These are phyloP conservation scores for Mallotus japonicus DNA, from an alignment of 441 rosid genomes.

Conservation along the genomic window DNA sequence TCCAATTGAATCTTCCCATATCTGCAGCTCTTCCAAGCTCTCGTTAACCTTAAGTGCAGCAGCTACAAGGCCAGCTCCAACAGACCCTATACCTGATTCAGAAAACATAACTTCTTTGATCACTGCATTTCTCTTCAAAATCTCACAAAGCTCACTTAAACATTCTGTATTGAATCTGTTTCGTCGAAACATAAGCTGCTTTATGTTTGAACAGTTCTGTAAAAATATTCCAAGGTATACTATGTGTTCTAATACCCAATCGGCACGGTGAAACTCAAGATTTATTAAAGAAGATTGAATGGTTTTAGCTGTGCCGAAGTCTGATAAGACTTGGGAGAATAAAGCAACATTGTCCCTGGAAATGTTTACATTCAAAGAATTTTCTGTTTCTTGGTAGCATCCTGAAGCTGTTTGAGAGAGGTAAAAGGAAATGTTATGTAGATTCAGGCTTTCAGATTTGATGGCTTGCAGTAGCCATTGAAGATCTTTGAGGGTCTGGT, in stretches of 20 bases:
- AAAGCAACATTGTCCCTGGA: constrained; percentile 34
- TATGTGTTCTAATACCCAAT: constrained; percentile 60
- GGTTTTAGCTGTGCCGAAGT: constrained; percentile 44
- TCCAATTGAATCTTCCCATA: constrained; percentile 93
- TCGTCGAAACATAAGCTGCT: constrained; percentile 53
- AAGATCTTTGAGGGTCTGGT: constrained; percentile 50
- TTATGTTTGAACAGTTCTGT: constrained; percentile 54
- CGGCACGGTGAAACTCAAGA: constrained; percentile 62
- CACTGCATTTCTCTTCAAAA: constrained; percentile 51
- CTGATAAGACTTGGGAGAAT: constrained; percentile 56
- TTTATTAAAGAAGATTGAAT: constrained; percentile 45
- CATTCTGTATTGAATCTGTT: constrained; percentile 57
- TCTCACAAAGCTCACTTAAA: constrained; percentile 53
- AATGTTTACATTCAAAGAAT: constrained; percentile 60
- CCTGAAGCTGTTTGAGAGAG: constrained; percentile 53
- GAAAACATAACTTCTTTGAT: constrained; percentile 61
- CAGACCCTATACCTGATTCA: constrained; percentile 54
- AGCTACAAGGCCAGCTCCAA: constrained; percentile 67
- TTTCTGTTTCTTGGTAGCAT: constrained; percentile 64
- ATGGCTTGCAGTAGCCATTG: constrained; percentile 67
- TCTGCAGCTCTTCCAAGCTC: constrained; percentile 79
- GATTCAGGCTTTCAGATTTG: constrained; percentile 47
- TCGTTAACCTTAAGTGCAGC: constrained; percentile 64
- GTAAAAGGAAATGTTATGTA: constrained; percentile 62
- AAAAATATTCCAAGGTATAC: constrained; percentile 55